Evolutionary conservation across 148 eudicot genomes (phyloP), one percentile per base, ranked within the genome.

Genomic region (Chenopodium suecicum): DNA sequence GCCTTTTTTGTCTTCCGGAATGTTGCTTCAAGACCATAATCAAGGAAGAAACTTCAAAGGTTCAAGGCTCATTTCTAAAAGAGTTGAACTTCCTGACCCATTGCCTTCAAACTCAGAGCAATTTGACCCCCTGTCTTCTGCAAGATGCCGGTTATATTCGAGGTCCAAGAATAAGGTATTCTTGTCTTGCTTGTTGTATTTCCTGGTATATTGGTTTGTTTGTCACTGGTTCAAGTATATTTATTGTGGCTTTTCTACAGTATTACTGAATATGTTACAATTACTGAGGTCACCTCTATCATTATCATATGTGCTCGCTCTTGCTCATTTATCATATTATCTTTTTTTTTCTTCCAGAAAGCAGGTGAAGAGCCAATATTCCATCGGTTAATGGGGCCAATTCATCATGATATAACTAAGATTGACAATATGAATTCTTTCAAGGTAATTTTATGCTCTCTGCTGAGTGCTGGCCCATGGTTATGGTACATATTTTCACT

Each of bases 381-480:
- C 79, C 99, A 96, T 82, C 92, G 94, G 75, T 65, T 92, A 82
- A 92, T 87, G 95, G 97, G 99, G 74, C 92, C 93, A 52, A 44
- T 76, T 22, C 90, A 76, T 85, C 99, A 94, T 88, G 82, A 92
- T 68, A 31, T 94, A 7, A 85, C 81, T 58, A 93, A 78, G 71
- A 94, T 96, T 78, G 97, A 96, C 79, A 74, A 70, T 82, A 75
- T 92, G 80, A 91, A 84, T 80, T 87, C 86, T 65, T 81, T 83
- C 76, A 76, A 58, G 77, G 98, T 91, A 90, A 89, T 78, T 81
- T 69, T 13, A 17, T 73, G 81, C 70, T 25, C 32, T 50, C 34
- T 75, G 66, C 70, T 78, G 76, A 63, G 19, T 75, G 66, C 70
- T 78, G 76, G 70, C 23, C 63, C 68, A 52, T 41, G 34, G 62